Evolutionary conservation across 441 rosid genomes (phyloP), one percentile per base, ranked within the genome.

Genomic region (Pelargonium myrrhifolium): DNA sequence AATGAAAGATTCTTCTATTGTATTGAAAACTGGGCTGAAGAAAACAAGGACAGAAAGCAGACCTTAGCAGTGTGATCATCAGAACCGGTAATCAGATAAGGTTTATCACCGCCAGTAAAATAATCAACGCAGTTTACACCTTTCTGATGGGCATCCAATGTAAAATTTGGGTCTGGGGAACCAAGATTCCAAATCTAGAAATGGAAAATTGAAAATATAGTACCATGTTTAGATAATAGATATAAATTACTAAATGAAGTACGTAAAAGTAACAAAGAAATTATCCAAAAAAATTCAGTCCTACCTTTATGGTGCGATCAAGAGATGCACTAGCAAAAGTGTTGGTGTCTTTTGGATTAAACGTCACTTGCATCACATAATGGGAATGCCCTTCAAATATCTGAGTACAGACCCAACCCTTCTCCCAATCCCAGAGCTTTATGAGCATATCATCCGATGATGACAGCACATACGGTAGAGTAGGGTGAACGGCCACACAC

Each of bases 11-110:
- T 26, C 10, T 39, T 3, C 9, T 10, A 5, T 21, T 20, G 1
- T 7, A 8, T 10, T 58, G 31, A 22, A 21, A 58, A 58, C 15
- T 10, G 11, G 15, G n/a, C 12, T 4, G 39, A 26, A 60, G 37
- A 60, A 14, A 42, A 67, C 67, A 72, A 58, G 40, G 67, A 75
- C 7, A 26, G 69, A 71, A 66, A 43, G 67, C 80, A 73, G 35
- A 94, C 99, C 96, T 89, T 94, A n/a, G 96, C 93, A 78, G 99
- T 91, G 78, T 85, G 88, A 75, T 92, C 99, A 80, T 92, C 97
- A 66, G 99, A 94, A 66, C 98, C 98, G n/a, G 92, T 89, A 71
- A 91, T 84, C 55, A 94, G 81, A 73, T 87, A 92, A 1, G 96
- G 97, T 72, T 89, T 89, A 80, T 94, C 92, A 68, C 97, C 97